Base-by-base conservation (phyloP, 1,139 yeast genomes). In the Saccharomyces hybrid region DNA sequence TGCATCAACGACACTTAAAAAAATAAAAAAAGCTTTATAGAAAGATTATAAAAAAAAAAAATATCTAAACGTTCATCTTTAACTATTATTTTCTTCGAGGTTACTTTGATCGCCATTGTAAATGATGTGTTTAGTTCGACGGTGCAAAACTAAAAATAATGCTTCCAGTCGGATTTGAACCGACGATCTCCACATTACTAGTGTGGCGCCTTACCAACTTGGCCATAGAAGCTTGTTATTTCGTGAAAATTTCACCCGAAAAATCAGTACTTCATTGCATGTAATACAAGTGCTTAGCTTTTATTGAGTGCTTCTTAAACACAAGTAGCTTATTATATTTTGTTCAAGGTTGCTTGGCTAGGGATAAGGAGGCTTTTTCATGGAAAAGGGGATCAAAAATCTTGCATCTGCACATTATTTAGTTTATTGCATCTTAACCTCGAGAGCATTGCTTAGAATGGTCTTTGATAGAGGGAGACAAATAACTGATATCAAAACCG, bases 121-220 rank as follows among this genome's bases (percentile, higher is more conserved):
- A 4, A 21, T 21, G 21, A 21, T 3, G 21, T 2, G n/a, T n/a
- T n/a, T n/a, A n/a, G n/a, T n/a, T n/a, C 21, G 21, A 21, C 21
- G 21, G 21, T n/a, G n/a, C n/a, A n/a, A n/a, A 21, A 21, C 26
- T 21, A 24, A 55, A 58, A 52, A 51, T 58, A 54, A 52, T 64
- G 69, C 69, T 65, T 64, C 66, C 69, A 65, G 59, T 60, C 69
- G 59, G 69, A 66, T 57, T 66, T 57, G 69, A 66, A 66, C 69
- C 59, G 69, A 65, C 60, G 69, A 64, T 65, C 68, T 66, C 68
- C 68, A 66, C 69, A 66, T 65, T 65, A 66, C 68, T 65, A 66
- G 68, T 66, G 68, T 65, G 68, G 68, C 68, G 69, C 69, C 70
- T 65, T 66, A 65, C 70, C 70, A 66, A 66, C 70, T 66, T 66